These are phyloP conservation scores for Eucalyptus sp. DNA, from an alignment of 345 rosid species.

Conservation along the genomic window DNA sequence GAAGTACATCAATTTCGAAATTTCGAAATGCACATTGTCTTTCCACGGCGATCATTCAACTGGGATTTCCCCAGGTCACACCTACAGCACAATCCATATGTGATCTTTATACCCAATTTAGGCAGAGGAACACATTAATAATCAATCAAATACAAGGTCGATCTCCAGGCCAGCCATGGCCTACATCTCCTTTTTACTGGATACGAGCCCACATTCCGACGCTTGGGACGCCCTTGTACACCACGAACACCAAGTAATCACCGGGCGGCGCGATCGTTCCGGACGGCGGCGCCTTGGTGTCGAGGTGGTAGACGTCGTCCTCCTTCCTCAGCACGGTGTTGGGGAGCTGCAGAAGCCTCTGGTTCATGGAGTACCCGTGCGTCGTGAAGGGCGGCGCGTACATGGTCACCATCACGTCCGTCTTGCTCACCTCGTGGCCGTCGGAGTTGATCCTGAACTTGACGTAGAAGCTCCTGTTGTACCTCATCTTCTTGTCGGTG, in stretches of 20 bases:
- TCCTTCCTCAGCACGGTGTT: background rate
- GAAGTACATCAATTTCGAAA: background rate
- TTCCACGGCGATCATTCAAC: background rate
- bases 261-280: conserved; percentile 27
- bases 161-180: background rate
- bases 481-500: background rate
- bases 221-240: conserved; percentile 23
- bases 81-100: background rate
- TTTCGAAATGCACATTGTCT: background rate
- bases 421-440: background rate
- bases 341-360: conserved; percentile 18
- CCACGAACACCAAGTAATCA: conserved; percentile 19
- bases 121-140: background rate
- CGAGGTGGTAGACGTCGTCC: background rate
- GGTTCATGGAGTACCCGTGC: conserved; percentile 36
- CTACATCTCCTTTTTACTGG: background rate
- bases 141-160: background rate
- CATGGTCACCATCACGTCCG: conserved; percentile 19
- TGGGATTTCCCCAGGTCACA: background rate
- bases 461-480: background rate
- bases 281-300: conserved; percentile 7
- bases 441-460: background rate
- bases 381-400: conserved; percentile 35
- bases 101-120: background rate
- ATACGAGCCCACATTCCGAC: conserved; percentile 22